Evolutionary conservation across 2,329 filamentous ascomycete species (phyloP).

Genomic region (Albifimbria verrucaria): DNA sequence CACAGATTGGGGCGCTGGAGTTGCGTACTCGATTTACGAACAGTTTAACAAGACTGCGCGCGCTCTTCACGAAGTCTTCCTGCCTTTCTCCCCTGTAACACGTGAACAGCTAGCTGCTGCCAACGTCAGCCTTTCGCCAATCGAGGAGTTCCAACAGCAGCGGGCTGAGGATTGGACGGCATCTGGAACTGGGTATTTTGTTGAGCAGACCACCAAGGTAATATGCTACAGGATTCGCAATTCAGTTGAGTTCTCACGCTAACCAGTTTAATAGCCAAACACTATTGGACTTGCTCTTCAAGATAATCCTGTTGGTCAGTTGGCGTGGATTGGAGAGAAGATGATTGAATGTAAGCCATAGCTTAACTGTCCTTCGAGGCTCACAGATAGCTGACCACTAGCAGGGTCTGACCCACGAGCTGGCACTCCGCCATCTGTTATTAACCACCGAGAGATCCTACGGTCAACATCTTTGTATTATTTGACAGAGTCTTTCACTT

Average conservation of each 20-base stretch:
- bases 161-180: constrained; percentile 3
- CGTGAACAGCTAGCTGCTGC: constrained; percentile 4
- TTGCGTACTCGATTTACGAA: constrained; percentile 11
- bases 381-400: background rate
- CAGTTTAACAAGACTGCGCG: constrained; percentile 8
- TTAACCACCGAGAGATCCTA: constrained; percentile 16
- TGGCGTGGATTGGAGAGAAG: constrained; percentile 41
- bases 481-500: constrained; percentile 18
- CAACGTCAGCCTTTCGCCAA: constrained; percentile 5
- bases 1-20: constrained; percentile 12
- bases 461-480: constrained; percentile 18
- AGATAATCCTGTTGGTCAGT: constrained; percentile 39
- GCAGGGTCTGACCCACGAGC: constrained; percentile 6
- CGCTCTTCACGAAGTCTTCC: constrained; percentile 11
- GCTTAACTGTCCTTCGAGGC: background rate
- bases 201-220: constrained; percentile 9
- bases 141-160: constrained; percentile 6
- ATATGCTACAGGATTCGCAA: background rate
- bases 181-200: constrained; percentile 11
- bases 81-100: constrained; percentile 9
- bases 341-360: constrained; percentile 15
- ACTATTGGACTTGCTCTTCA: constrained; percentile 33
- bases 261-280: constrained; percentile 25
- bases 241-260: background rate
- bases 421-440: constrained; percentile 13